Evolutionary conservation across 768 basidiomycete genomes (phyloP).

Genomic region (Hemileccinum impolitum): DNA sequence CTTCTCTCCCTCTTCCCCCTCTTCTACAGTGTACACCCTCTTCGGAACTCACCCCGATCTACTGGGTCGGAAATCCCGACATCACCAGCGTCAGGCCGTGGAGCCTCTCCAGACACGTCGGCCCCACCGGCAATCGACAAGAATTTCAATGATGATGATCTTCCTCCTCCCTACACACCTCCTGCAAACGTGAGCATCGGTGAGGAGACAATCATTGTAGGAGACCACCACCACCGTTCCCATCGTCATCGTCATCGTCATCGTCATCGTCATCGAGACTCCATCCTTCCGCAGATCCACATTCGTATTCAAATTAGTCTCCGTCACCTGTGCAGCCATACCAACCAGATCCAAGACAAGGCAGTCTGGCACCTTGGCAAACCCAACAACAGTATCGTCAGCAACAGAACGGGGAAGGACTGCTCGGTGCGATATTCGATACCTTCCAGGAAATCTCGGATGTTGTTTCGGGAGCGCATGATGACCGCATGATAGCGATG

Average conservation of each 20-base stretch:
- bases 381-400: conserved; percentile 15
- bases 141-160: conserved; percentile 40
- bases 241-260: conserved; percentile 1
- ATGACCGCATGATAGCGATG: conserved; percentile 15
- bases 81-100: neutral
- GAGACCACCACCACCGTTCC: conserved; percentile 40
- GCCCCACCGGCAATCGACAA: neutral
- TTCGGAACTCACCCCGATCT: neutral
- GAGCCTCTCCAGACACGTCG: neutral
- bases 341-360: neutral
- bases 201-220: conserved; percentile 57
- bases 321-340: too few species aligned
- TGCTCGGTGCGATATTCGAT: conserved; percentile 25
- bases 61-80: neutral
- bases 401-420: conserved; percentile 18
- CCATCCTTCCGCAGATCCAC: neutral
- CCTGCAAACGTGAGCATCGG: conserved; percentile 50
- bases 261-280: neutral
- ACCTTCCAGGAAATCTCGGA: conserved; percentile 29
- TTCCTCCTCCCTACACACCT: conserved; percentile 69
- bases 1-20: conserved; percentile 11
- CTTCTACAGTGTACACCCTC: neutral
- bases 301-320: neutral
- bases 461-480: conserved; percentile 22
- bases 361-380: conserved; percentile 27